Evolutionary conservation across 2,329 filamentous ascomycete genomes (phyloP).

Genomic region (Alternaria sp.): DNA sequence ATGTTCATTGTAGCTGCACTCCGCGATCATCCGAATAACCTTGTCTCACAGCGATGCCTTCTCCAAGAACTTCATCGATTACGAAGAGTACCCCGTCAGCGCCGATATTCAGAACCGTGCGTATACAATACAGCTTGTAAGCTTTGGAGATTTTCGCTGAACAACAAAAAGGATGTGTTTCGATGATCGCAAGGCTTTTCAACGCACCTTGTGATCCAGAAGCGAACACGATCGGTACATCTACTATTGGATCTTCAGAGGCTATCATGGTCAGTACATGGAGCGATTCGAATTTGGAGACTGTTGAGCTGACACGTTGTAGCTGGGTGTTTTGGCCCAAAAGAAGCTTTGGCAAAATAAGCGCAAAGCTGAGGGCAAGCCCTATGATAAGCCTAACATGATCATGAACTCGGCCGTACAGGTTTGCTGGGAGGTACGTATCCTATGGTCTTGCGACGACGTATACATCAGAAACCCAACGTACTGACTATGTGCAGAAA

Average conservation of each 20-base stretch:
- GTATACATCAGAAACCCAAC: no score
- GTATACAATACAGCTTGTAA: conserved; percentile 80
- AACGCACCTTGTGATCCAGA: conserved; percentile 72
- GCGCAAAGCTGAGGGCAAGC: conserved; percentile 83
- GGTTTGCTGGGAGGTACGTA: conserved; percentile 82
- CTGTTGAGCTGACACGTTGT: background rate
- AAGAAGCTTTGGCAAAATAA: conserved; percentile 94
- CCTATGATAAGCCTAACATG: conserved; percentile 83
- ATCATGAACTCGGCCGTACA: conserved; percentile 97
- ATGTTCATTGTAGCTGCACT: conserved; percentile 54
- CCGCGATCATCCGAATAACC: conserved; percentile 11
- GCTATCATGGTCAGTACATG: conserved; percentile 63
- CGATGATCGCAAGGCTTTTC: conserved; percentile 79
- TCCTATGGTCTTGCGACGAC: no score
- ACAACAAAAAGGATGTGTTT: conserved; percentile 44
- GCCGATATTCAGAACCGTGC: conserved; percentile 76
- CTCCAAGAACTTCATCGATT: conserved; percentile 83
- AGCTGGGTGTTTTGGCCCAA: conserved; percentile 84
- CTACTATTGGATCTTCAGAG: conserved; percentile 88
- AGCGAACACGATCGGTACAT: conserved; percentile 80
- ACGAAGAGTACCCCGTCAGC: conserved; percentile 61
- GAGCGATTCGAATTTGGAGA: background rate
- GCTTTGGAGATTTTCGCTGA: conserved; percentile 61
- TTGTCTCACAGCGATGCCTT: conserved; percentile 69
- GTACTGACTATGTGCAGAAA: conserved; percentile 60